Percentiles rank a stretch among this genome's conserved stretches.
phyloP scores from a whole-genome alignment of 768 basidiomycete species.

The Phlebiopsis gigantea region DNA sequence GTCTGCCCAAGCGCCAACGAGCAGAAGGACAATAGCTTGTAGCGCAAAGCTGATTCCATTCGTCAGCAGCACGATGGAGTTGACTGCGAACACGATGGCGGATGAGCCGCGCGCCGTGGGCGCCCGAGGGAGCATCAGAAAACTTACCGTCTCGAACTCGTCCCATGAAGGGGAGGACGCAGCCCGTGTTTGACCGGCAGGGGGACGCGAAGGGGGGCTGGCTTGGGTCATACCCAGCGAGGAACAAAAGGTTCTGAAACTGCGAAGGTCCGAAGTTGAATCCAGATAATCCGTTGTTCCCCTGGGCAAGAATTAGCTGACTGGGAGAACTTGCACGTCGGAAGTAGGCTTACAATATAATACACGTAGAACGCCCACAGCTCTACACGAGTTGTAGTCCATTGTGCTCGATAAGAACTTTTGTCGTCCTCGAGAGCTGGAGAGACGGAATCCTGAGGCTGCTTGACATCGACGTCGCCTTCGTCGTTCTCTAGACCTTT shows the following conservation, averaged over 20 bases:
- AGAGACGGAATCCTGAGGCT: background rate
- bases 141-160: conserved; percentile 51
- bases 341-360: conserved; percentile 21
- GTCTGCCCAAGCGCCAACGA: conserved; percentile 76
- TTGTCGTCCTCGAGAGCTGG: background rate
- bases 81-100: conserved; percentile 38
- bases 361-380: conserved; percentile 27
- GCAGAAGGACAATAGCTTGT: conserved; percentile 59
- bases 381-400: conserved; percentile 42
- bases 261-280: conserved; percentile 73
- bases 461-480: background rate
- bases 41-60: conserved; percentile 78
- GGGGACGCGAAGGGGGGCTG: conserved; percentile 46
- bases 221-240: conserved; percentile 70
- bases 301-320: conserved; percentile 26
- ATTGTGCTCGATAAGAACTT: background rate
- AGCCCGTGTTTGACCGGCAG: conserved; percentile 45
- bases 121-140: background rate
- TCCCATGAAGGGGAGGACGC: conserved; percentile 65
- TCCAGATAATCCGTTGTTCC: conserved; percentile 64
- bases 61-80: conserved; percentile 72
- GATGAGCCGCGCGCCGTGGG: background rate
- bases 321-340: background rate
- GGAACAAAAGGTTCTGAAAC: conserved; percentile 67
- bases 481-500: background rate